phyloP scores from a whole-genome alignment of 257 asterid genomes.

The Primulina eburnea region DNA sequence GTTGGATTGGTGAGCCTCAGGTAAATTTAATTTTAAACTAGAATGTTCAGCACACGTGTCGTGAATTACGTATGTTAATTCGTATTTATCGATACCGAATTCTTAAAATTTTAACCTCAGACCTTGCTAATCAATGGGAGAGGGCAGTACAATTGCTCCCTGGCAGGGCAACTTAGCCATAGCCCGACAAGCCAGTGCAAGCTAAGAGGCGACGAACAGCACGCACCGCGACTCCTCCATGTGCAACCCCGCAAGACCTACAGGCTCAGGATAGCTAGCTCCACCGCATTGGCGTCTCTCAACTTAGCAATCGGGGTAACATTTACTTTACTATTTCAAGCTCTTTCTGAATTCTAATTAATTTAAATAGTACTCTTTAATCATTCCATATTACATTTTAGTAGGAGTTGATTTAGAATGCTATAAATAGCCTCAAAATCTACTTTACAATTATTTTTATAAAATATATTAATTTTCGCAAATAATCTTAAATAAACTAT shows the following conservation, averaged over 20 bases:
- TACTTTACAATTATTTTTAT: no score
- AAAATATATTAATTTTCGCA: no score
- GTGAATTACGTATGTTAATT: no score
- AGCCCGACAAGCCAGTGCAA: conserved; percentile 39
- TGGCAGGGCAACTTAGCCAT: conserved; percentile 50
- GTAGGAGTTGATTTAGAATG: no score
- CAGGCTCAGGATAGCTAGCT: conserved; percentile 78
- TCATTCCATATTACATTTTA: no score
- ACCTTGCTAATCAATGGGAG: conserved; percentile 70
- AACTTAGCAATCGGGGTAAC: conserved; percentile 78
- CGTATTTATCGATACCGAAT: no score
- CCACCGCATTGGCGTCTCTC: conserved; percentile 72
- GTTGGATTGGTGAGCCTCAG: conserved; percentile 94
- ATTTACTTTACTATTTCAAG: background rate
- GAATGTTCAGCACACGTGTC: no score
- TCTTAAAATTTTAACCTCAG: conserved; percentile 20
- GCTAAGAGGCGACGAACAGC: conserved; percentile 57
- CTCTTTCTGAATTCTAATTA: no score
- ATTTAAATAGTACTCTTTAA: no score
- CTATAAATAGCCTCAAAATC: no score
- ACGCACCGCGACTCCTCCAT: conserved; percentile 62
- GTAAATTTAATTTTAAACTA: conserved; percentile 7
- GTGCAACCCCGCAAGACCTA: conserved; percentile 75
- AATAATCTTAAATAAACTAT: no score
- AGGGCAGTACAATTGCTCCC: conserved; percentile 79